Base-by-base conservation (phyloP, 106 monocot genomes). In the Hemerocallis citrina region DNA sequence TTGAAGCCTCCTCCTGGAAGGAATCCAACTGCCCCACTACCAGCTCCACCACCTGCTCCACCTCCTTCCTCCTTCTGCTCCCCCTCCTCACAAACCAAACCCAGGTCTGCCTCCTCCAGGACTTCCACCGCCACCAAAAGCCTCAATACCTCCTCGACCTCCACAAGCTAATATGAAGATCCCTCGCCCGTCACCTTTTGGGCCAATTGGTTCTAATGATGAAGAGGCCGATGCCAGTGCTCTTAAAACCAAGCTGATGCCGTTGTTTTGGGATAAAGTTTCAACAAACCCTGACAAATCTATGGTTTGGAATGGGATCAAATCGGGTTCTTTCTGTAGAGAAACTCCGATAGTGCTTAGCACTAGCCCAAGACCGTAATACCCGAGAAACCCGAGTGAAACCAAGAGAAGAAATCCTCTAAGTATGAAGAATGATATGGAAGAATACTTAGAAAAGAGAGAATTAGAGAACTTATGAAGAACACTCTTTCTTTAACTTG, bases 261-360 rank as follows among this genome's bases (percentile, higher is more conserved):
- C 86, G 41, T 78, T 86, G 19, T 81, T 81, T 63, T 86, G 86
- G 86, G 86, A 86, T 58, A 86, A 86, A 72, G 81, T 81, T 35
- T 38, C 55, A 38, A 62, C 81, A 34, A 81, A 73, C 47, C 75
- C 86, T 50, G 86, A 81, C 59, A 68, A 81, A 35, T 75, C 86
- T 24, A 86, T 86, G 86, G 81, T 86, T 36, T 86, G 86, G 86
- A 59, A 86, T 66, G 72, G 75, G 46, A 78, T 86, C 31, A 86
- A 68, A 31, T 71, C 81, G n/a, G 81, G 86, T 6, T 86, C 86
- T 17, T 86, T 86, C 61, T n/a, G n/a, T n/a, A n/a, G n/a, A n/a
- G n/a, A n/a, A n/a, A n/a, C n/a, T n/a, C n/a, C n/a, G n/a, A n/a
- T n/a, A n/a, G n/a, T n/a, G n/a, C n/a, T n/a, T n/a, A n/a, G n/a